These are phyloP conservation scores for Chamaecrista fasciculata DNA, from an alignment of 306 rosid genomes.

Conservation along the genomic window DNA sequence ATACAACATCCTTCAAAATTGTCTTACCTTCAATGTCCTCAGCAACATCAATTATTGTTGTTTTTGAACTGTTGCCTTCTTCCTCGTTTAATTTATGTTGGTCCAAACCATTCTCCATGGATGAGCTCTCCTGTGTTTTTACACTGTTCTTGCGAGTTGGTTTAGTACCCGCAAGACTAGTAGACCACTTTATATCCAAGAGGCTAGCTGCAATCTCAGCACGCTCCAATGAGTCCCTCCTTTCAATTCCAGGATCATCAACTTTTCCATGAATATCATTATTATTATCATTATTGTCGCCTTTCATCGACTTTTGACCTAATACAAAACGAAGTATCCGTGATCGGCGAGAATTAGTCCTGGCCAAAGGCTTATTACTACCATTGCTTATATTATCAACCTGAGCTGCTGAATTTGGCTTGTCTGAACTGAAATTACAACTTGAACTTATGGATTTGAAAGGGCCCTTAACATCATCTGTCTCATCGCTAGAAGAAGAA, in stretches of 20 bases:
- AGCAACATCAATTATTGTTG: slow-evolving; percentile 13
- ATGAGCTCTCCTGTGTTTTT: slow-evolving; percentile 24
- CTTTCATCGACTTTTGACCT: slow-evolving; percentile 49
- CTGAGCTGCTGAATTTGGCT: slow-evolving; percentile 27
- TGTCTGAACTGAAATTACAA: slow-evolving; percentile 35
- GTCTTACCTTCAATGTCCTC: slow-evolving; percentile 13
- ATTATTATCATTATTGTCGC: no score
- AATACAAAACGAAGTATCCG: slow-evolving; percentile 58
- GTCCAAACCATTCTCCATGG: slow-evolving; percentile 26
- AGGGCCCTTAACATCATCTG: slow-evolving; percentile 36
- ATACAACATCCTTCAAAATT: neutral
- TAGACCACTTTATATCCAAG: slow-evolving; percentile 87
- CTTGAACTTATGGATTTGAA: slow-evolving; percentile 51
- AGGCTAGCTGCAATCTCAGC: slow-evolving; percentile 88
- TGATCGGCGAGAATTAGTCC: slow-evolving; percentile 53
- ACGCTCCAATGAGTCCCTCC: slow-evolving; percentile 56
- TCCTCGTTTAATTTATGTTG: slow-evolving; percentile 8
- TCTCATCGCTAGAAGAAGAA: slow-evolving; percentile 55
- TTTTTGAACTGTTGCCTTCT: slow-evolving; percentile 20
- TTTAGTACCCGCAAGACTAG: slow-evolving; percentile 51
- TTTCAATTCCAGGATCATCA: slow-evolving; percentile 19
- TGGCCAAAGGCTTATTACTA: slow-evolving; percentile 32
- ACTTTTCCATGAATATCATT: slow-evolving; percentile 12
- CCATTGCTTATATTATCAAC: slow-evolving; percentile 35
- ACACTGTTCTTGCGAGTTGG: slow-evolving; percentile 27